Base-by-base conservation (phyloP, 2,329 filamentous ascomycete species). In the Colletotrichum sojae region DNA sequence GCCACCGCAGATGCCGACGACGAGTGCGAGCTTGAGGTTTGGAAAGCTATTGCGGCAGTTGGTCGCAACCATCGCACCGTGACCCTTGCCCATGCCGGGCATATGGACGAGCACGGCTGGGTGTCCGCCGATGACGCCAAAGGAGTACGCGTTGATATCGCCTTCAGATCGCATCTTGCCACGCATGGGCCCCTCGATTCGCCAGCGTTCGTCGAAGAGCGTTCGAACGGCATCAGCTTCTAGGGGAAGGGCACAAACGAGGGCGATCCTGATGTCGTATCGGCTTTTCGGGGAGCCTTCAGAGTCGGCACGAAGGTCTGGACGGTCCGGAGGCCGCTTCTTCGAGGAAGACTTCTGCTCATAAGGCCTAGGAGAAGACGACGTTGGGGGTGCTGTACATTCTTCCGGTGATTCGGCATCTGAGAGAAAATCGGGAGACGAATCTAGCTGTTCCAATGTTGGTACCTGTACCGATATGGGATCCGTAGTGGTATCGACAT, bases 1-100 rank as follows among this genome's bases (percentile, higher is more conserved):
- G 13, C 78, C 82, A 0, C 81, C 83, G 53, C 82, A 84, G 9
- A 84, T 75, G 0, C 82, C 83, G 0, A 80, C 78, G 0, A 84
- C 52, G 0, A 84, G 54, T 0, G 71, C 78, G 0, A 84, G 73
- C 27, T 73, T 75, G 2, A 85, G 56, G 1, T 70, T 68, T 0
- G 69, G 64, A 43, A 79, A 84, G 59, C 81, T 84, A 2, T 64
- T 71, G 0, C 73, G 75, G 15, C 83, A 65, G 22, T 71, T 73
- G 0, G 76, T 67, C 0, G 78, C 71, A 0, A 75, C 71, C 1
- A 60, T 59, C 0, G 78, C 74, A 0, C 77, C 75, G 39, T 20
- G 75, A 13, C 40, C 71, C 36, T 74, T 80, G 5, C 79, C 79
- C 65, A 78, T 79, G 4, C 54, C 56, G 1, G 77, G 71, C 15